Evolutionary conservation across 768 basidiomycete species (phyloP).

Genomic region (Peribolospora kevripleyi): DNA sequence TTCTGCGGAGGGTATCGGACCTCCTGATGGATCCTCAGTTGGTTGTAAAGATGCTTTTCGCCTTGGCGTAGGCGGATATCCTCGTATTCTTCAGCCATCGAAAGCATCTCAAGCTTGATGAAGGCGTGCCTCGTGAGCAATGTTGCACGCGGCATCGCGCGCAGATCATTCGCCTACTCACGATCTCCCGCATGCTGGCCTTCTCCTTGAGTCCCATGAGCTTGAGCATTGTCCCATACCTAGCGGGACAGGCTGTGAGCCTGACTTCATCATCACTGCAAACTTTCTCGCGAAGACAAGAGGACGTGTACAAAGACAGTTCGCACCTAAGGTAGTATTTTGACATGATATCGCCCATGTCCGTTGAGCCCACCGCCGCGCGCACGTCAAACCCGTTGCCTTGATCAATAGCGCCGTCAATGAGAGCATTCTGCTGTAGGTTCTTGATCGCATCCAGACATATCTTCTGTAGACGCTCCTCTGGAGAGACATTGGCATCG

Average conservation of each 20-base stretch:
- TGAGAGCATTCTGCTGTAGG: slow-evolving; percentile 22
- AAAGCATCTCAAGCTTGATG: slow-evolving; percentile 35
- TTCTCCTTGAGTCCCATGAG: slow-evolving; percentile 31
- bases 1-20: slow-evolving; percentile 57
- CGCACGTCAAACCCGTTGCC: no score
- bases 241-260: slow-evolving; percentile 9
- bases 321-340: slow-evolving; percentile 1
- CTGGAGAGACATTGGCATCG: not conserved
- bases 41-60: slow-evolving; percentile 37
- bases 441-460: slow-evolving; percentile 29
- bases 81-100: slow-evolving; percentile 43
- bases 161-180: slow-evolving; percentile 15
- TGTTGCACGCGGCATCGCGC: not conserved
- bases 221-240: slow-evolving; percentile 38
- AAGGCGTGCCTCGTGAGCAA: slow-evolving; percentile 3
- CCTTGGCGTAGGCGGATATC: slow-evolving; percentile 45
- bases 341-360: not conserved
- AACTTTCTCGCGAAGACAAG: slow-evolving; percentile 43
- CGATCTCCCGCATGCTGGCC: slow-evolving; percentile 40
- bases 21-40: slow-evolving; percentile 23
- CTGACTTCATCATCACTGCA: slow-evolving; percentile 17
- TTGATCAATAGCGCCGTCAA: slow-evolving; percentile 16
- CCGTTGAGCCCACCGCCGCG: no score
- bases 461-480: slow-evolving; percentile 30
- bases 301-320: no score